A percentile compares a stretch with the other conserved stretches of the same genome.
Evolutionary conservation across 108 stramenopile genomes (phyloP).

Genomic region (Pseudonitzschia multiseries): DNA sequence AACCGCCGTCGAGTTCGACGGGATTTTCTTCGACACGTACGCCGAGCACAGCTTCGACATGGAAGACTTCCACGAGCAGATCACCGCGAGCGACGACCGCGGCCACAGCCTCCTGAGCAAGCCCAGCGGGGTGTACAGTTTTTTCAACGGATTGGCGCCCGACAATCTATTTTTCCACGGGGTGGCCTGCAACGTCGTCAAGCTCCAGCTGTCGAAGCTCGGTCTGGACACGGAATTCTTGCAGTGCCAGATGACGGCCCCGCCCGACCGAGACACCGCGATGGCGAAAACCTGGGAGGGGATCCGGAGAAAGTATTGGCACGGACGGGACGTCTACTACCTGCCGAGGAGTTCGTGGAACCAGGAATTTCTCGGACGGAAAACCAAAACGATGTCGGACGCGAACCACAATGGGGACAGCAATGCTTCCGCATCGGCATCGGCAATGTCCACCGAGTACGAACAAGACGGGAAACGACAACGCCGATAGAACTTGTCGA

Average conservation of each 20-base stretch:
- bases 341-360: constrained; percentile 80
- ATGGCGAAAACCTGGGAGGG: constrained; percentile 82
- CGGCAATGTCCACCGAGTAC: neutral
- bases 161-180: constrained; percentile 96
- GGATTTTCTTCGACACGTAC: constrained; percentile 93
- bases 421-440: neutral
- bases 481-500: constrained; percentile 9
- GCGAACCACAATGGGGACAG: neutral
- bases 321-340: constrained; percentile 86
- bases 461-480: constrained; percentile 24
- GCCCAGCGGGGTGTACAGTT: constrained; percentile 81
- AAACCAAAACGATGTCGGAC: constrained; percentile 23
- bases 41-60: constrained; percentile 89
- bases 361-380: constrained; percentile 35
- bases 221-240: constrained; percentile 81
- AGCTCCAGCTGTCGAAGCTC: constrained; percentile 70
- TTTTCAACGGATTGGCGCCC: constrained; percentile 94
- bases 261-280: neutral
- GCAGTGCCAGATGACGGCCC: constrained; percentile 63
- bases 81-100: constrained; percentile 20
- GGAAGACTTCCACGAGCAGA: constrained; percentile 81
- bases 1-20: constrained; percentile 70
- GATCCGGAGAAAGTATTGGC: constrained; percentile 91
- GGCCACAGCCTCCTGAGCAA: constrained; percentile 43
- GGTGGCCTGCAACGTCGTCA: constrained; percentile 84